These are phyloP conservation scores for Fusarium succisae DNA, from an alignment of 2,329 filamentous ascomycete genomes.

Conservation along the genomic window DNA sequence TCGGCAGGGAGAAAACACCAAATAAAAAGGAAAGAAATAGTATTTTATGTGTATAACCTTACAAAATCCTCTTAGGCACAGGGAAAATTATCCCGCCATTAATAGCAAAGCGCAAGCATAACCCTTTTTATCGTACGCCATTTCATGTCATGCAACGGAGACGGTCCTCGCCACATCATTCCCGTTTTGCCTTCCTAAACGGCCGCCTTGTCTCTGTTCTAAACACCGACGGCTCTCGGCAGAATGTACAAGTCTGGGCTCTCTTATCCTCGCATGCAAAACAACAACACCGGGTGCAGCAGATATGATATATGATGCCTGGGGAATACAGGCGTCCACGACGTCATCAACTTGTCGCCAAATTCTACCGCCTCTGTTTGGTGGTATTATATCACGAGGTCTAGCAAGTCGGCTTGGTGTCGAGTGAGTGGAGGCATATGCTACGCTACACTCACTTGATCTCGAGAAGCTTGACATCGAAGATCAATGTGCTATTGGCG, in stretches of 20 bases:
- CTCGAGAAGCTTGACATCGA: constrained; percentile 88
- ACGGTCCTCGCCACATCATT: constrained; percentile 60
- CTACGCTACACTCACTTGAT: constrained; percentile 71
- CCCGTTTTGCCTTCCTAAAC: constrained; percentile 45
- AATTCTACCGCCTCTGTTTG: constrained; percentile 19
- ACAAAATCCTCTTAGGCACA: constrained; percentile 29
- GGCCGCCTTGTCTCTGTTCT: constrained; percentile 23
- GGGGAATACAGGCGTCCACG: constrained; percentile 15
- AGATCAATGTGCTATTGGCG: constrained; percentile 87
- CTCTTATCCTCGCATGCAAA: constrained; percentile 50
- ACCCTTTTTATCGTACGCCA: constrained; percentile 54
- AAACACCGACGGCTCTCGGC: constrained; percentile 26
- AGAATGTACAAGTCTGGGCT: constrained; percentile 59
- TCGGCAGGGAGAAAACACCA: background rate
- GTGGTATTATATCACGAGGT: constrained; percentile 41
- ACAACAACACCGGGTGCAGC: constrained; percentile 37
- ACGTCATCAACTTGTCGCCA: constrained; percentile 18
- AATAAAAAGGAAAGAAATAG: constrained; percentile 13
- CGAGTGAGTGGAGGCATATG: constrained; percentile 1
- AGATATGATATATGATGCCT: constrained; percentile 26
- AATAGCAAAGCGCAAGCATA: constrained; percentile 35
- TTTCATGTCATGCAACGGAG: constrained; percentile 61
- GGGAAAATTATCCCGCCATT: constrained; percentile 6
- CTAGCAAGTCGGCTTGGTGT: constrained; percentile 19
- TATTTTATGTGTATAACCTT: constrained; percentile 37